Evolutionary conservation across 2,329 filamentous ascomycete genomes (phyloP), one percentile per base, ranked within the genome.

Genomic region (Gyromitra esculenta): DNA sequence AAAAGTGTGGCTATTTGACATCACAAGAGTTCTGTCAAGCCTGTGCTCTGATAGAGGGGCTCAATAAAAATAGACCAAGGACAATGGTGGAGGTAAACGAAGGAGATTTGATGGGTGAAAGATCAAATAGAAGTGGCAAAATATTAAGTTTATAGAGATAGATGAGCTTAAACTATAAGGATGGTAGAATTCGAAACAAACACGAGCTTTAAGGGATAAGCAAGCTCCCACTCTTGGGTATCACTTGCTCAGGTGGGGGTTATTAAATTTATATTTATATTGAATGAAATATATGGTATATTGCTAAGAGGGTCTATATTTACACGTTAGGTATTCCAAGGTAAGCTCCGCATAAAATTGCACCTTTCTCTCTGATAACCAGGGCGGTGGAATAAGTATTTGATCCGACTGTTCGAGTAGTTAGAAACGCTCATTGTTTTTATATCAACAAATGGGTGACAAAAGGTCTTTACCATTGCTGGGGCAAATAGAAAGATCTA

Each of bases 11-110:
- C 13, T 99, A 98, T 83, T 92, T 99, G 84, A 97, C 96, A 1
- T 97, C 94, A 81, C 96, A 99, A 83, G 88, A 89, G 39, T 89
- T 97, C 50, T 99, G 96, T 84, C 97, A 99, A 84, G 96, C 96
- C 0, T 99, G 96, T 83, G 91, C 90, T 77, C 85, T 99, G 57
- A 87, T 99, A 1, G 94, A 98, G 81, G 93, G 92, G 0, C 84
- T 99, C 62, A 99, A 99, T 82, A 97, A 96, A 64, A 76, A 69
- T 60, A 80, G 86, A 9, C 86, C 86, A 0, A 85, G 84, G 65
- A 83, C 82, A 3, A 81, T 81, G 31, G 83, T 85, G 54, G 82
- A 82, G 35, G 80, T 85, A 54, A 82, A 75, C 9, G 7, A 18
- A 13, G 54, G 48, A 21, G 75, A 73, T 41, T 5, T 41, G 62